Evolutionary conservation across 108 stramenopile species (phyloP), one percentile per base, ranked within the genome.

Genomic region (Nitzschia palea): DNA sequence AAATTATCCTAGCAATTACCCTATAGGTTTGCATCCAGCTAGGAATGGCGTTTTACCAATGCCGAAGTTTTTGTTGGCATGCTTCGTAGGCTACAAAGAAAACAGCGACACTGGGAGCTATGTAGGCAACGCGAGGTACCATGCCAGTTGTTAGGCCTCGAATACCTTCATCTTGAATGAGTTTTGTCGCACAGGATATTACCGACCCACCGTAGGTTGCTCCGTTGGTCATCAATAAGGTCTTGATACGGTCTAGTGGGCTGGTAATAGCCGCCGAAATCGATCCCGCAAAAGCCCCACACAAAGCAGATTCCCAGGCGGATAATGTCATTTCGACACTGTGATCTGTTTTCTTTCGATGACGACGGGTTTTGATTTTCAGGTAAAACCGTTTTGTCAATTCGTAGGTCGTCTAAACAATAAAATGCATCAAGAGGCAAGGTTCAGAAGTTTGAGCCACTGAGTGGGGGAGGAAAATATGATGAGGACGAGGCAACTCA

Each of bases 61-160:
- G 40, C 23, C 43, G 40, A 10, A 60, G 40, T 23, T 26, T 60
- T 40, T 90, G 89, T 43, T 87, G 86, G 9, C 77, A 76, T 53
- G 81, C 65, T 62, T 93, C 91, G 71, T 93, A 93, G 6, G 80
- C 86, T 27, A 86, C 80, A 58, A 93, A 93, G 70, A 93, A 93
- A 54, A 89, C 83, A 26, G 78, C 86, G 27, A 93, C 91, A 62
- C 84, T 86, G 2, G 91, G 91, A 32, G 87, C 91, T 71, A 93
- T 87, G 62, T 87, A 88, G 45, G 63, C 71, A 30, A 93, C 86
- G 26, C 91, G 68, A 17, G 91, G 91, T 1, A 83, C 83, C 25
- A 93, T 55, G 17, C 91, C 91, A 8, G 65, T 51, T 32, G 70
- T 62, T n/a, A 93, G 71, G 0, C 87, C 91, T 9, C 50, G 35